Percentiles rank a stretch among this genome's conserved stretches.
Evolutionary conservation across 2,329 filamentous ascomycete species (phyloP).

Genomic region (Aspergillus latus): DNA sequence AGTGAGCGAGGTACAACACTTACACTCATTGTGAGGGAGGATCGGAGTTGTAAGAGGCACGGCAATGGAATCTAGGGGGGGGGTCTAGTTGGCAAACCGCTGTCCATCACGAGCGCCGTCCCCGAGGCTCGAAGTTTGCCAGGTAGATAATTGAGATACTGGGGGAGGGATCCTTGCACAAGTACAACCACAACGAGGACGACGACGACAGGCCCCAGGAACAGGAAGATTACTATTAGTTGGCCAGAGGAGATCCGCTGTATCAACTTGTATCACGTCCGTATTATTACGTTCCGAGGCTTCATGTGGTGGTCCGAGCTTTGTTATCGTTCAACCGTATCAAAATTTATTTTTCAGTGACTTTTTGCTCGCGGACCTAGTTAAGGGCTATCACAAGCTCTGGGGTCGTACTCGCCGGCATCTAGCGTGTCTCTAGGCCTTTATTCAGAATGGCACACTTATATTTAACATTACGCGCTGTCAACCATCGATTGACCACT

Average conservation of each 20-base stretch:
- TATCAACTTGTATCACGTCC: constrained; percentile 5
- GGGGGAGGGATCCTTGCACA: constrained; percentile 12
- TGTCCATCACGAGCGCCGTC: constrained; percentile 21
- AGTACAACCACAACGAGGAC: background rate
- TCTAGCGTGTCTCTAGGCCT: background rate
- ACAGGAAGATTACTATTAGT: constrained; percentile 22
- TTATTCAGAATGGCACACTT: constrained; percentile 31
- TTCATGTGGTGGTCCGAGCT: constrained; percentile 36
- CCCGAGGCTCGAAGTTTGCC: constrained; percentile 20
- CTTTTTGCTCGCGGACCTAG: background rate
- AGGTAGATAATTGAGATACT: background rate
- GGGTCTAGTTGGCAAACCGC: constrained; percentile 14
- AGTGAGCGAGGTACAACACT: constrained; percentile 9
- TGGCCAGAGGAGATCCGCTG: constrained; percentile 23
- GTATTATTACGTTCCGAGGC: constrained; percentile 28
- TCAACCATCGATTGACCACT: constrained; percentile 60
- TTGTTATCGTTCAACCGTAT: background rate
- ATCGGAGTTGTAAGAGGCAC: constrained; percentile 14
- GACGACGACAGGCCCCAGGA: constrained; percentile 3
- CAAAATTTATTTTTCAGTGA: background rate
- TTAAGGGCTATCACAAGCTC: background rate
- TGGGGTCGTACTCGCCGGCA: background rate
- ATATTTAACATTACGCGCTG: constrained; percentile 42
- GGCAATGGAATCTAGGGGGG: constrained; percentile 15
- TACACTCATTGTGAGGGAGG: constrained; percentile 26